These are phyloP conservation scores for Alternaria arbusti DNA, from an alignment of 2,329 filamentous ascomycete species.

Conservation along the genomic window DNA sequence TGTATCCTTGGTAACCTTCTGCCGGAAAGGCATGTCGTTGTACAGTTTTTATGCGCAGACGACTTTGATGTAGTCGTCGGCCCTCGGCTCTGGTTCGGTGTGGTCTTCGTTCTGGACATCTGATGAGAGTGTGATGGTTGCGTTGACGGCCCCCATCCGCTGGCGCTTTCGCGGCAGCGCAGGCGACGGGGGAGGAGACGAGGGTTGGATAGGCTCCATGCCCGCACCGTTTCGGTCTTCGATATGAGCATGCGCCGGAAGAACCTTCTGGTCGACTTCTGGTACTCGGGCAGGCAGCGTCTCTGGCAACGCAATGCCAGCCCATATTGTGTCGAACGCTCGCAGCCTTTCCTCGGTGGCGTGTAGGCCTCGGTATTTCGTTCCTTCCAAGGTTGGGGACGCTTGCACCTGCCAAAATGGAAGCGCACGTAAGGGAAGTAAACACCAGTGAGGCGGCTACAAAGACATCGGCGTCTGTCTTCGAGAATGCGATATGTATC, in stretches of 20 bases:
- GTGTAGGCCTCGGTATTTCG: not conserved
- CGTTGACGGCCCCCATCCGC: not conserved
- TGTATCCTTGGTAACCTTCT: not conserved
- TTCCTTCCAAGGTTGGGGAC: not conserved
- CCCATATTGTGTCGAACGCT: not conserved
- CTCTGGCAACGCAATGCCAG: not conserved
- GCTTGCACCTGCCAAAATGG: not conserved
- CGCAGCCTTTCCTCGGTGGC: not conserved
- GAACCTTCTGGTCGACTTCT: not conserved
- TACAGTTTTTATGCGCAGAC: not conserved
- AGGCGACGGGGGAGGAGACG: not conserved
- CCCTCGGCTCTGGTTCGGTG: not conserved
- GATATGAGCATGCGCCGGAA: not conserved
- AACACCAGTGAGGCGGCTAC: not conserved
- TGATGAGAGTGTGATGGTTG: rapidly evolving
- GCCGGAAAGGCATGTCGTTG: not conserved
- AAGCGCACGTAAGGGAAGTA: not conserved
- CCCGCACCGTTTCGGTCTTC: not conserved
- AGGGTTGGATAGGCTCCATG: not conserved
- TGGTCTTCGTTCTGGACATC: not conserved
- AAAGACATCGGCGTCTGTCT: not conserved
- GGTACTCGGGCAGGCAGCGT: not conserved
- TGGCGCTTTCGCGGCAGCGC: not conserved
- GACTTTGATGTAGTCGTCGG: not conserved
- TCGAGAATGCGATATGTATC: not conserved